Evolutionary conservation across 2,329 filamentous ascomycete species (phyloP).

Genomic region (Neocucurbitaria cava): DNA sequence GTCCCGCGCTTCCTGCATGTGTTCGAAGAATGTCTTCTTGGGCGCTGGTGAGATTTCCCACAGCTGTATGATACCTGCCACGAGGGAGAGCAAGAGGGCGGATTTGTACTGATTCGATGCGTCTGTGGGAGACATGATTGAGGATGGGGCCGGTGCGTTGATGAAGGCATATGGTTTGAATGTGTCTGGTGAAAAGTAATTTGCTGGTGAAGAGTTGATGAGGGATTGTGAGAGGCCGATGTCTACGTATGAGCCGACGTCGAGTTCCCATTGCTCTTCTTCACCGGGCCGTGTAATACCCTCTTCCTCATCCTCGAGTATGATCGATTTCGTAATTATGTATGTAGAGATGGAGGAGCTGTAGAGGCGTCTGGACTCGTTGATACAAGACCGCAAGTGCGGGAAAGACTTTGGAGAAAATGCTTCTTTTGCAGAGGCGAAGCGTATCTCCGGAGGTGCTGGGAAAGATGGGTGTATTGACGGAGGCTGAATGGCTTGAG

Average conservation of each 20-base stretch:
- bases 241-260: slow-evolving; percentile 36
- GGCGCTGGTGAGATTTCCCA: slow-evolving; percentile 45
- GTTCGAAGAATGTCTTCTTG: slow-evolving; percentile 41
- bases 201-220: slow-evolving; percentile 38
- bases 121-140: slow-evolving; percentile 22
- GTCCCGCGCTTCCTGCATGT: slow-evolving; percentile 40
- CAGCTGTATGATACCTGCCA: slow-evolving; percentile 43
- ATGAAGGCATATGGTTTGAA: slow-evolving; percentile 41
- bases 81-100: slow-evolving; percentile 34
- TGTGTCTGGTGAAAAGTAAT: slow-evolving; percentile 24
- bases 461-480: slow-evolving; percentile 47
- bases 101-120: slow-evolving; percentile 27
- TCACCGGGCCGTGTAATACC: slow-evolving; percentile 17
- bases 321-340: slow-evolving; percentile 26
- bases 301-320: slow-evolving; percentile 33
- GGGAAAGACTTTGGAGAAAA: slow-evolving; percentile 25
- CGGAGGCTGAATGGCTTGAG: slow-evolving; percentile 41
- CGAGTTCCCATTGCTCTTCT: slow-evolving; percentile 36
- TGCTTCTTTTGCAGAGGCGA: slow-evolving; percentile 17
- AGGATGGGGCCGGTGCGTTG: slow-evolving; percentile 15
- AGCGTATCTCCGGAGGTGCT: slow-evolving; percentile 42
- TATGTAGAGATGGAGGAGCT: slow-evolving; percentile 29
- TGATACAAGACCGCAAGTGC: slow-evolving; percentile 39
- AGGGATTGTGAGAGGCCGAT: slow-evolving; percentile 39
- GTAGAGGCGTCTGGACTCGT: slow-evolving; percentile 42